Conservation (phyloP, 140 eudicot species). For the Senecio squalidus region DNA sequence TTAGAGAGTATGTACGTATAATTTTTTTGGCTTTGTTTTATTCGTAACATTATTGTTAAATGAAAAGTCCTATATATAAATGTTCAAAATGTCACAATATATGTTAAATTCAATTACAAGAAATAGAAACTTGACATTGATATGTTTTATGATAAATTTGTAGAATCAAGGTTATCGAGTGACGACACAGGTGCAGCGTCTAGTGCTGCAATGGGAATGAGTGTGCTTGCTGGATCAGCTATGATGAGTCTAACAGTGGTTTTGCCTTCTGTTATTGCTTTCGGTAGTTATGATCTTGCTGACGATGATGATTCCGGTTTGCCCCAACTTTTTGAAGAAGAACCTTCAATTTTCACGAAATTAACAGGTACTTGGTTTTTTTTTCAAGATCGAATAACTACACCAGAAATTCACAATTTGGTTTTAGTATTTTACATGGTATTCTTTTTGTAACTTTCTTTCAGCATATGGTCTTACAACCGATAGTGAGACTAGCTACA, state of each 20-base stretch:
- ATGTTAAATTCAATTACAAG: too few species aligned
- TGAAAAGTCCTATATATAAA: too few species aligned
- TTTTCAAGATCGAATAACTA: too few species aligned
- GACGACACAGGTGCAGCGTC: conserved; percentile 30
- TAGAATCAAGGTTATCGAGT: conserved; percentile 53
- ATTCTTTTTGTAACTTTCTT: neutral
- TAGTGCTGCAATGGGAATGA: conserved; percentile 53
- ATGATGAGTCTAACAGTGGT: conserved; percentile 52
- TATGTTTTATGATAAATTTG: neutral
- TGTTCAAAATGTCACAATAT: too few species aligned
- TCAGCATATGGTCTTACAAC: conserved; percentile 56
- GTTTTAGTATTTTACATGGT: neutral
- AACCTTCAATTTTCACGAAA: conserved; percentile 17
- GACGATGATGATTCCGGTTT: neutral
- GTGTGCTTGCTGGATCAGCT: conserved; percentile 55
- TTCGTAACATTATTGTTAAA: too few species aligned
- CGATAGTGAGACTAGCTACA: conserved; percentile 59
- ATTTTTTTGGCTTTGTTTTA: too few species aligned
- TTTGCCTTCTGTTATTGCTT: conserved; percentile 53
- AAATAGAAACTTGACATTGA: neutral
- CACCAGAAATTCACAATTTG: too few species aligned
- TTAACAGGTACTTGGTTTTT: conserved; percentile 18
- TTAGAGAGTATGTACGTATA: too few species aligned
- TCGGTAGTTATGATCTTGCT: conserved; percentile 52
- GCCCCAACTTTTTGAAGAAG: conserved; percentile 9